Conservation (phyloP, 306 rosid genomes). For the Pueraria montana region DNA sequence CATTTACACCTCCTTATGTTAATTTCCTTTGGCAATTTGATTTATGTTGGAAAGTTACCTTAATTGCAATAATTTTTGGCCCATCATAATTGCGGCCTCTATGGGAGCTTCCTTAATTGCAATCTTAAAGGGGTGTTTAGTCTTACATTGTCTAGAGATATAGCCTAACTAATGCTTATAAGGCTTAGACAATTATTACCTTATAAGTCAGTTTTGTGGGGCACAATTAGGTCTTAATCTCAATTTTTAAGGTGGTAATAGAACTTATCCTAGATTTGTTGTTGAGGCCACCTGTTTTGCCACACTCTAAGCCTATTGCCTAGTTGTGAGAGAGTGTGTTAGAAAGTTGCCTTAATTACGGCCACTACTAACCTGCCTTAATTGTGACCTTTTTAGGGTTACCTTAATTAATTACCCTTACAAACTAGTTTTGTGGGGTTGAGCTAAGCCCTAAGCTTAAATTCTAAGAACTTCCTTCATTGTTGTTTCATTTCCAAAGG, state of each 20-base stretch:
- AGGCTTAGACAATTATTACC: not conserved
- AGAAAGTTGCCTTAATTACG: no score
- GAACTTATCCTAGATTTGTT: no score
- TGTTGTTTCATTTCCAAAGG: not conserved
- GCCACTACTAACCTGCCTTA: no score
- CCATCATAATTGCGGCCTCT: not conserved
- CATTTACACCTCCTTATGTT: not conserved
- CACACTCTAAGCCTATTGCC: not conserved
- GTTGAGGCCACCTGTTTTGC: not conserved
- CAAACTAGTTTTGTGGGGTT: no score
- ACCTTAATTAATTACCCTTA: no score
- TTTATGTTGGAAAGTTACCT: not conserved
- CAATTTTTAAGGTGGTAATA: no score
- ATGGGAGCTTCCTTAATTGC: not conserved
- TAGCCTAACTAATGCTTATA: not conserved
- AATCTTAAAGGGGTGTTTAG: not conserved
- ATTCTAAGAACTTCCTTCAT: not conserved
- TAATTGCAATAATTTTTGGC: not conserved
- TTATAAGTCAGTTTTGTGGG: no score
- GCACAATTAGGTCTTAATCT: no score
- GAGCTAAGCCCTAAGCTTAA: not conserved
- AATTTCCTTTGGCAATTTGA: conserved; percentile 1
- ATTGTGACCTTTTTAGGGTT: no score
- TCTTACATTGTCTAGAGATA: not conserved
- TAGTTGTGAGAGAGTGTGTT: not conserved